Conservation (phyloP, 768 basidiomycete genomes). For the Amanita rimosa region DNA sequence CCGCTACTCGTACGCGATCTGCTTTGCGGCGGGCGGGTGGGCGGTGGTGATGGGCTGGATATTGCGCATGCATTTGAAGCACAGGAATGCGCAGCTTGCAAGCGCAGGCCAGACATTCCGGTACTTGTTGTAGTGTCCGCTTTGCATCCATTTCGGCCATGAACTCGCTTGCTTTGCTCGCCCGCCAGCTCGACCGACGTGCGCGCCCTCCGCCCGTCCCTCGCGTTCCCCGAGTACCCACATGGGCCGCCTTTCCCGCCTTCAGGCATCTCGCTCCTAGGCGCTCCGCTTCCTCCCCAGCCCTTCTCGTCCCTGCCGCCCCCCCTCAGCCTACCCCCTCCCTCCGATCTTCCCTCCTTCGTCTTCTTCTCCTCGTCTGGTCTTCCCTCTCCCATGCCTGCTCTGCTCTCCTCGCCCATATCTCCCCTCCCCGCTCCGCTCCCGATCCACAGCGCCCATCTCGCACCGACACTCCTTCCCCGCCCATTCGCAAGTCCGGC, state of each 20-base stretch:
- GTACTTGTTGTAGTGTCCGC: slow-evolving; percentile 32
- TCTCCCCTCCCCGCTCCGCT: neutral
- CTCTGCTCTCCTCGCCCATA: slow-evolving; percentile 26
- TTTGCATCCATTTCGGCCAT: slow-evolving; percentile 23
- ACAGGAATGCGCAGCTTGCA: slow-evolving; percentile 27
- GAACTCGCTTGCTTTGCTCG: slow-evolving; percentile 77
- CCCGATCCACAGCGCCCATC: slow-evolving; percentile 10
- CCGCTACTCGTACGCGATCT: slow-evolving; percentile 58
- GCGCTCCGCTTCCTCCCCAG: slow-evolving; percentile 57
- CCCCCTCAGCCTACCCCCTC: slow-evolving; percentile 6
- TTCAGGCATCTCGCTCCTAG: slow-evolving; percentile 31
- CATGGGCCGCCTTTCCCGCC: slow-evolving; percentile 48
- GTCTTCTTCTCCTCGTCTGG: slow-evolving; percentile 61
- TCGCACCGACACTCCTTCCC: slow-evolving; percentile 38
- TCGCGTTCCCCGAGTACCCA: slow-evolving; percentile 36
- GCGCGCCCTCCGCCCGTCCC: slow-evolving; percentile 31
- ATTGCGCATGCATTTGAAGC: slow-evolving; percentile 27
- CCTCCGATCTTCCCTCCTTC: slow-evolving; percentile 34
- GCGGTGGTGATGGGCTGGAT: slow-evolving; percentile 43
- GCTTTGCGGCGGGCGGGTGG: slow-evolving; percentile 45
- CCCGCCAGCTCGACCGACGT: slow-evolving; percentile 73
- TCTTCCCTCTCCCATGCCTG: slow-evolving; percentile 53
- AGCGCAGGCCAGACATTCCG: slow-evolving; percentile 31
- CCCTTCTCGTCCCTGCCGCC: slow-evolving; percentile 22
- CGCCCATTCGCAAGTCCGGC: slow-evolving; percentile 41